Percentiles rank a stretch among this genome's conserved stretches.
Conservation (phyloP, 495 filamentous ascomycete species). For the Talaromyces liani region DNA sequence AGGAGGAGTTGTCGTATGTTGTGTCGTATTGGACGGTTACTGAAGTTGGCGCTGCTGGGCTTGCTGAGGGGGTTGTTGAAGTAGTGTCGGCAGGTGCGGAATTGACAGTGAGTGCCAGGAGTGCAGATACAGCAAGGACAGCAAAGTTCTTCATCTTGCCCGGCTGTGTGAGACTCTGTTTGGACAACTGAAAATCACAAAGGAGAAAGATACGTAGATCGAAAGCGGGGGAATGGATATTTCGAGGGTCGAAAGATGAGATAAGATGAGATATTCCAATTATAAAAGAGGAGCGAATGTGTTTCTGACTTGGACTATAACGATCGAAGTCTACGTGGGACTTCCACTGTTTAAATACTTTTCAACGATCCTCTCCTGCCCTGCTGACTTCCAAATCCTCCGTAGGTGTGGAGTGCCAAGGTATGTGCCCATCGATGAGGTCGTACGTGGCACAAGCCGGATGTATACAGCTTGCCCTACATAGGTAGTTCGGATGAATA, state of each 20-base stretch:
- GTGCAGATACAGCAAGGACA: not conserved
- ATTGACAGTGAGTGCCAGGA: not conserved
- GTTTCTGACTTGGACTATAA: not conserved
- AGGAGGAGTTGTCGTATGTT: constrained; percentile 22
- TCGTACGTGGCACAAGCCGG: not conserved
- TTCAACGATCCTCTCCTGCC: not conserved
- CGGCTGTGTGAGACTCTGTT: not conserved
- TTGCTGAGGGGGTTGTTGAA: not conserved
- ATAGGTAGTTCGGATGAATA: not conserved
- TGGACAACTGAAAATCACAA: not conserved
- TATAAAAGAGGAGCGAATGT: not conserved
- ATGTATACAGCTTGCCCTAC: not conserved
- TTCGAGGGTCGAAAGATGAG: not conserved
- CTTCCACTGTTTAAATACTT: not conserved
- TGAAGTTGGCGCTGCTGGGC: not conserved
- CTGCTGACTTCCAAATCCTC: not conserved
- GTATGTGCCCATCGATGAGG: not conserved
- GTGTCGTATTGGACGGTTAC: constrained; percentile 32
- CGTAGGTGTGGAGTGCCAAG: not conserved
- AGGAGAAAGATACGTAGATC: not conserved
- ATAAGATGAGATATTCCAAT: not conserved
- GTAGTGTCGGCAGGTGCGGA: not conserved
- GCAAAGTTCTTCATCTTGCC: not conserved
- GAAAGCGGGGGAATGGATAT: not conserved
- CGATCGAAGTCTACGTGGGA: not conserved